Percentiles rank a stretch among this genome's conserved stretches.
These are phyloP conservation scores for Pleurotus djamor DNA, from an alignment of 768 basidiomycete species.

Conservation along the genomic window DNA sequence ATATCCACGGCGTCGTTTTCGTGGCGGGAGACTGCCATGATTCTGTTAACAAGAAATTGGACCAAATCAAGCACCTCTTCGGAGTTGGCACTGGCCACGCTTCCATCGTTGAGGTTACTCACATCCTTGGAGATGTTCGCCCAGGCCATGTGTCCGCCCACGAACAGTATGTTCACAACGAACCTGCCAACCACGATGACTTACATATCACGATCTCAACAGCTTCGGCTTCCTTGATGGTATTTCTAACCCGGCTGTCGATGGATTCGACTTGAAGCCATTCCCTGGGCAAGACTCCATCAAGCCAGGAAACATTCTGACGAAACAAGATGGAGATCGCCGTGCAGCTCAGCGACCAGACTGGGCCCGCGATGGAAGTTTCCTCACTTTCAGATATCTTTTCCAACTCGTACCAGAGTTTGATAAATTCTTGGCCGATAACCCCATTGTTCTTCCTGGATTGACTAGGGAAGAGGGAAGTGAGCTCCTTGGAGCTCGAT, in stretches of 20 bases:
- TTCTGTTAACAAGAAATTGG: slow-evolving; percentile 32
- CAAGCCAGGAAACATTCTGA: slow-evolving; percentile 39
- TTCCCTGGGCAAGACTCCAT: slow-evolving; percentile 36
- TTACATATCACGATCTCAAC: neutral
- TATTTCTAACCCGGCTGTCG: slow-evolving; percentile 46
- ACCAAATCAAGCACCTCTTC: slow-evolving; percentile 32
- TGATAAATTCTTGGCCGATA: slow-evolving; percentile 37
- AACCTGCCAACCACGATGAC: neutral
- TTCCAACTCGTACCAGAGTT: slow-evolving; percentile 54
- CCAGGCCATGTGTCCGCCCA: slow-evolving; percentile 40
- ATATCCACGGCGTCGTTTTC: slow-evolving; percentile 48
- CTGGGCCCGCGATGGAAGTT: slow-evolving; percentile 50
- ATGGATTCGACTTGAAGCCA: slow-evolving; percentile 32
- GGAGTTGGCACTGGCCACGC: slow-evolving; percentile 20
- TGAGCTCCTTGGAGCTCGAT: slow-evolving; percentile 48
- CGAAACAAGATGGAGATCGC: slow-evolving; percentile 41
- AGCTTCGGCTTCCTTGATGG: slow-evolving; percentile 55
- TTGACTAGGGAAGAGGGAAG: slow-evolving; percentile 37
- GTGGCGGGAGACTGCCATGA: slow-evolving; percentile 42
- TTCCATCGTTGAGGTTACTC: slow-evolving; percentile 36
- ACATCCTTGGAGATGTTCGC: slow-evolving; percentile 37
- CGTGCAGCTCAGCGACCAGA: slow-evolving; percentile 21
- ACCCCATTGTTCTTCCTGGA: slow-evolving; percentile 33
- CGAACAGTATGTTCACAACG: slow-evolving; percentile 34
- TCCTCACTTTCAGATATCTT: slow-evolving; percentile 50